Base-by-base conservation (phyloP, 208 protist species). In the Vickermania spadyakhi region DNA sequence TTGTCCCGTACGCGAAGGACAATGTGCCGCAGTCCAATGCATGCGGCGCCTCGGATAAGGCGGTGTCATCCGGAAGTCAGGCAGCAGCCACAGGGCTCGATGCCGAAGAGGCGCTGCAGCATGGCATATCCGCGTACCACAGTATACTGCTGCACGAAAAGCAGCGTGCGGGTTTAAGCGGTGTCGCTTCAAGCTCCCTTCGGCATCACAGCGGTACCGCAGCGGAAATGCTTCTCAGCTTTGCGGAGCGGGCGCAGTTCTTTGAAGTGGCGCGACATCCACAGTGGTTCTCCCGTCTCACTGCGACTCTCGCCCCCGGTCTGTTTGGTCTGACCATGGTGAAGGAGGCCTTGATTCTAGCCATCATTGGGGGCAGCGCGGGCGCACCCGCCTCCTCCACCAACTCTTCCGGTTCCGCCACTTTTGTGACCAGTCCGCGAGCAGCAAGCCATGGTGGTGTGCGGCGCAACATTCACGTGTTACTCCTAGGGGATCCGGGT, bases 301-400 rank as follows among this genome's bases (percentile, higher is more conserved):
- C 96, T 28, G 68, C 72, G 11, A 97, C 93, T 0, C 91, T 99
- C 21, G 98, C 97, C 5, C 98, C 98, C 2, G 95, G 89, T 0
- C 98, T 99, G 58, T 98, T 93, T 76, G 98, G 98, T 26, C 84
- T 99, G 63, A 73, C 94, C 22, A 73, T 98, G 64, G 96, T 98
- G 66, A 99, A 99, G 71, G 94, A 84, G 50, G 97, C 96, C 2
- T 28, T 99, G 30, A 84, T 98, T 30, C 76, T 99, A 2, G 72
- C 95, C 18, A 75, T 99, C 14, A 91, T 99, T 41, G 97, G 97
- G 53, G 98, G 98, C 45, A 79, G 79, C 31, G n/a, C n/a, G n/a
- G 36, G 36, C 18, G 36, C 36, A 18, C 18, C 36, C 11, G 7
- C 36, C 36, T 18, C 18, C 18, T 45, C 36, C 36, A 18, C 18